Base-by-base conservation (phyloP, 2,329 filamentous ascomycete species). In the Aspergillus fumigatiaffinis region DNA sequence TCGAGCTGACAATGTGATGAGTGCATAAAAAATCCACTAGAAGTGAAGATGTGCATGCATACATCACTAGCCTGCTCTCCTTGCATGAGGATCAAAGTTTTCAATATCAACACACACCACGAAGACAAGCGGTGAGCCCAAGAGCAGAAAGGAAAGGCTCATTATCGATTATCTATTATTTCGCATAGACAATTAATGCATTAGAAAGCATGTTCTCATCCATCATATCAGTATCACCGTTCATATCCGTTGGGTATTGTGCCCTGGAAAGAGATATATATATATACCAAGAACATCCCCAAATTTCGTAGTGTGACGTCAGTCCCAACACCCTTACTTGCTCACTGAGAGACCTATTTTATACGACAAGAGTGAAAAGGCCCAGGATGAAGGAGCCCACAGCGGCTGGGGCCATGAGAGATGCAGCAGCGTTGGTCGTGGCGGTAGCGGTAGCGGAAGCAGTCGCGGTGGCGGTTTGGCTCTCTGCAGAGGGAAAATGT, bases 311-410 rank as follows among this genome's bases (percentile, higher is more conserved):
- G 5, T 17, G 17, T 38, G 32, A 38, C 14, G 14, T 38, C 32
- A 7, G 5, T 17, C 32, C 14, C 14, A 2, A 38, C 14, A 8
- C 14, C 32, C 32, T 17, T 32, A 32, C 29, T 32, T 38, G 2
- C 32, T 7, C 32, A 17, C 14, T 17, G 14, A 38, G 14, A 38
- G 26, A 23, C 9, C 17, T 51, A 35, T 41, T 41, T 63, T 56
- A 72, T 44, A 71, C 55, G 9, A 60, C 57, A n/a, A 70, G 51
- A 10, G 67, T 67, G 8, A 66, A 60, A 14, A 71, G 57, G 35
- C 67, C 63, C 44, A 71, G 42, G 50, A 71, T 57, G 29, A 71
- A 55, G 28, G 68, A 63, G n/a, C 70, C 68, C 7, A 63, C 63
- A n/a, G 67, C 60, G 26, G 61, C 64, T 14, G 70, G 66, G 17